Base-by-base conservation (phyloP, 768 basidiomycete species). In the Holtermanniella nyarrowii region DNA sequence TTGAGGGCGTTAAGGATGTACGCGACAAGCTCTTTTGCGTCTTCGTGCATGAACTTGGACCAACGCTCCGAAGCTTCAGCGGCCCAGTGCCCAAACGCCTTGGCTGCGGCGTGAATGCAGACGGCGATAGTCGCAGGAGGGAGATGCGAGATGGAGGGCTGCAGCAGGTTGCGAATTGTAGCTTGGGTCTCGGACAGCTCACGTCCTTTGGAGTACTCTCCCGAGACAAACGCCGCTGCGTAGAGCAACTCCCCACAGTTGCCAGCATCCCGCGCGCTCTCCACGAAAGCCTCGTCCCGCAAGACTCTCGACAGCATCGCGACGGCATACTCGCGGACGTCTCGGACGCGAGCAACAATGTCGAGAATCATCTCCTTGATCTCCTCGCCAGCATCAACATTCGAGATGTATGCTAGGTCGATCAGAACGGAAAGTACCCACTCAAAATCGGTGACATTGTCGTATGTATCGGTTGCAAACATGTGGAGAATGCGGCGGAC, bases 381-480 rank as follows among this genome's bases (percentile, higher is more conserved):
- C 61, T 85, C 79, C 0, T 73, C 63, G 1, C 89, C 89, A 44
- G 95, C 76, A 57, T 85, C 76, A 44, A 83, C 86, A 23, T 82
- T 79, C 46, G 88, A 85, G 39, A 96, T 78, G 65, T 95, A 88
- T 0, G 88, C 82, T 7, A 97, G 76, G 65, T 96, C 90, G 43
- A 96, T 80, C 24, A 97, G 80, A 5, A 91, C 88, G 3, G 93
- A 95, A 20, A 97, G 77, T 69, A 89, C 95, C 93, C 95, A 99
- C 66, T 96, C 88, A 65, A 97, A 97, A 72, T 96, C 91, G 42
- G 79, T 77, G 23, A 99, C 78, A 62, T 89, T 85, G 48, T 83
- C 82, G 67, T 93, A 97, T 20, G 83, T 85, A 31, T 82, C 82
- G 50, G 80, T 79, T 1, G 87, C 85, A 52, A 87, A 84, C 60